phyloP scores from a whole-genome alignment of 805 yeast genomes.

The Candida krabiensis region DNA sequence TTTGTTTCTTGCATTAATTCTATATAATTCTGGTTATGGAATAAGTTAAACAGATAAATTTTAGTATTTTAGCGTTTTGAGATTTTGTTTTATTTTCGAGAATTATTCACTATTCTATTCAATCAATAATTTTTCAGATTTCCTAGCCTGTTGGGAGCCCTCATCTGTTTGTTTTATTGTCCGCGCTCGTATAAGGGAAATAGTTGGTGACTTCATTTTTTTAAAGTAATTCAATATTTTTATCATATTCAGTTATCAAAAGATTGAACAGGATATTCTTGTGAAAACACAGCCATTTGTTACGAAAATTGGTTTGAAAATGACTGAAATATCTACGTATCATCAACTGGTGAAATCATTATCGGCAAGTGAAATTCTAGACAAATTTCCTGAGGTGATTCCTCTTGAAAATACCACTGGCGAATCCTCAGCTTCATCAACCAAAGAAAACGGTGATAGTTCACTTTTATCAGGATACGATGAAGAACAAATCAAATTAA shows the following conservation, averaged over 20 bases:
- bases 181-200: slow-evolving; percentile 6
- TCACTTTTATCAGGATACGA: slow-evolving; percentile 82
- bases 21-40: no score
- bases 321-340: slow-evolving; percentile 33
- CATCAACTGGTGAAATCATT: slow-evolving; percentile 55
- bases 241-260: no score
- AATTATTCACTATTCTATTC: background rate
- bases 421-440: slow-evolving; percentile 41
- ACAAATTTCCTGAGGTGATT: slow-evolving; percentile 64
- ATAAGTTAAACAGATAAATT: no score
- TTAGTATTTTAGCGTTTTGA: no score
- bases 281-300: no score
- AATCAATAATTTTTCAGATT: background rate
- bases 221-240: no score
- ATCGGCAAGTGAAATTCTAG: slow-evolving; percentile 48
- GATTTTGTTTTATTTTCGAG: no score
- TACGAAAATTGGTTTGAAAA: no score
- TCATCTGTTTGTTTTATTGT: background rate
- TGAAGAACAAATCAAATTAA: slow-evolving; percentile 87
- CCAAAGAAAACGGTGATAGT: slow-evolving; percentile 29
- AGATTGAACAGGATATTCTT: no score
- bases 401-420: slow-evolving; percentile 64
- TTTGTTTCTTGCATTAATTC: no score
- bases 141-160: background rate
- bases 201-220: no score